Conservation (phyloP, 108 stramenopile genomes). For the Chaetoceros tenuissimus region DNA sequence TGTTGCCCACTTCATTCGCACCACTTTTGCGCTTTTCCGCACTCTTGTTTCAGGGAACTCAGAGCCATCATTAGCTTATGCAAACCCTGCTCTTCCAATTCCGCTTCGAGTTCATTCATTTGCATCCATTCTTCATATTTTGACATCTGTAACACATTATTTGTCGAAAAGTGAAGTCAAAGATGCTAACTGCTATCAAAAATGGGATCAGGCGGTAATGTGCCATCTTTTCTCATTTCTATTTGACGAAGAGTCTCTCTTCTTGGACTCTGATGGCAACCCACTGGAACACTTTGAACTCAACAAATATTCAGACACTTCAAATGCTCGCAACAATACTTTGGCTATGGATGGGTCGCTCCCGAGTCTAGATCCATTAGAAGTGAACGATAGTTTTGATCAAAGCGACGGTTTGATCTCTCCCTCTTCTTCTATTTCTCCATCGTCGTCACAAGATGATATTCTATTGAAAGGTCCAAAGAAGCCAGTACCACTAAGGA, state of each 20-base stretch:
- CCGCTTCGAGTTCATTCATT: slow-evolving; percentile 77
- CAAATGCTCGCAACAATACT: background rate
- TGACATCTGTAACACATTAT: slow-evolving; percentile 51
- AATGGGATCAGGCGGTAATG: slow-evolving; percentile 45
- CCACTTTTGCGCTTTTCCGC: slow-evolving; percentile 47
- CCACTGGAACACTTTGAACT: background rate
- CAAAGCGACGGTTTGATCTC: no score
- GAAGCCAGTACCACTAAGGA: background rate
- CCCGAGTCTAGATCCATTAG: background rate
- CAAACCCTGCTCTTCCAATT: slow-evolving; percentile 63
- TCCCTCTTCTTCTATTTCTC: background rate
- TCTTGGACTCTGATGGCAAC: slow-evolving; percentile 23
- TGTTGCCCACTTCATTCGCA: slow-evolving; percentile 46
- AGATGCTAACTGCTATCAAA: slow-evolving; percentile 58
- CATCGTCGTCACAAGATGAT: background rate
- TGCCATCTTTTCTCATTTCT: slow-evolving; percentile 38
- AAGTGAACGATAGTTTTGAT: background rate
- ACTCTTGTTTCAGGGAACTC: slow-evolving; percentile 50
- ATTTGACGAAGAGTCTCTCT: slow-evolving; percentile 58
- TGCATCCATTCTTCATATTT: slow-evolving; percentile 51
- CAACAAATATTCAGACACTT: background rate
- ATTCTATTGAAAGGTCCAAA: background rate
- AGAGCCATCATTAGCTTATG: slow-evolving; percentile 60
- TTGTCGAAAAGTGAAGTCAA: slow-evolving; percentile 59
- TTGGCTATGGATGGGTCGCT: background rate